phyloP scores from a whole-genome alignment of 306 rosid species.

The Neltuma alba region DNA sequence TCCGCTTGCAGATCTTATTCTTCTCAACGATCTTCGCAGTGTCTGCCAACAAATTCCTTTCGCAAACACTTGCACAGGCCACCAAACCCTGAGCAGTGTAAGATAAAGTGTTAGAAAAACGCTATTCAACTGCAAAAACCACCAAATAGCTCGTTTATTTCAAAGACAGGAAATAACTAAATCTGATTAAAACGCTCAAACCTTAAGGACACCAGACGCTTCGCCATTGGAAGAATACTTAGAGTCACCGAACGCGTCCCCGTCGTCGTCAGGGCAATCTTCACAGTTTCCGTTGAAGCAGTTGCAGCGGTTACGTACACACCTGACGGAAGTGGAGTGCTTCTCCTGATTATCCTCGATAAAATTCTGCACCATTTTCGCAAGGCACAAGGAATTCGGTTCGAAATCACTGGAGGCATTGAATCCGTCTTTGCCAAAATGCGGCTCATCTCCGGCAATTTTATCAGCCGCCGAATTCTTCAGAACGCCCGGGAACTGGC shows the following conservation, averaged over 20 bases:
- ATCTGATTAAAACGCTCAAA: constrained; percentile 11
- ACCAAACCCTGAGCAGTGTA: constrained; percentile 55
- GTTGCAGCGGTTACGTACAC: constrained; percentile 69
- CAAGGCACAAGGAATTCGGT: constrained; percentile 75
- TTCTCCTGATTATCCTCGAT: constrained; percentile 80
- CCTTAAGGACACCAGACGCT: constrained; percentile 76
- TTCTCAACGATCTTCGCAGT: constrained; percentile 76
- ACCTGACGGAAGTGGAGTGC: constrained; percentile 39
- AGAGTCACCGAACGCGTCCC: constrained; percentile 40
- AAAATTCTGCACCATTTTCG: constrained; percentile 85
- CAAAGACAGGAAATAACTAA: neutral
- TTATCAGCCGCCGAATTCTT: constrained; percentile 53
- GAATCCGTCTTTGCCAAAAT: constrained; percentile 42
- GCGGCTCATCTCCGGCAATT: constrained; percentile 43
- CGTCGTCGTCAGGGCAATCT: constrained; percentile 67
- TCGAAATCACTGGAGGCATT: constrained; percentile 53
- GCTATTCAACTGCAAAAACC: neutral
- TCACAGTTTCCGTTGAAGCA: constrained; percentile 66
- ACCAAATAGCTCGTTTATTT: neutral
- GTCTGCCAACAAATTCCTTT: constrained; percentile 78
- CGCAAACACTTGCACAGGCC: constrained; percentile 55
- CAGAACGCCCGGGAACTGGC: constrained; percentile 68
- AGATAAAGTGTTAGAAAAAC: neutral
- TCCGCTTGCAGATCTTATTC: constrained; percentile 69
- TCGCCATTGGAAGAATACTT: constrained; percentile 48